Base-by-base conservation (phyloP, 2,329 filamentous ascomycete genomes). In the Pseudogymnoascus sp. region DNA sequence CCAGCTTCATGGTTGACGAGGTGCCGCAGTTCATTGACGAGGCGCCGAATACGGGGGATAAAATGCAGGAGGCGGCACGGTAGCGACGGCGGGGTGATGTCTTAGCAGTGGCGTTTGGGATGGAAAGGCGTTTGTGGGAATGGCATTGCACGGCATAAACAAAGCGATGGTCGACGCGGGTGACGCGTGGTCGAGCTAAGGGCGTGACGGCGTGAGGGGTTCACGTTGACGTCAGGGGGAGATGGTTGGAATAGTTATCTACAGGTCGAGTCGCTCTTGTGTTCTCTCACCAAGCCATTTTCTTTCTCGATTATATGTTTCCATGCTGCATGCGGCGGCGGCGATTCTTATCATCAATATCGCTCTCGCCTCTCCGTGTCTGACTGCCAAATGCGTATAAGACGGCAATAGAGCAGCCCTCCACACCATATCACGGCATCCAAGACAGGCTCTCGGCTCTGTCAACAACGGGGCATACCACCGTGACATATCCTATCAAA, bases 11-110 rank as follows among this genome's bases (percentile, higher is more conserved):
- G 81, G 85, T 91, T 73, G 95, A 97, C 70, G 92, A 96, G 76
- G 82, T 85, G 64, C 91, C 91, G 19, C 87, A 92, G 62, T 97
- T 99, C 75, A 89, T 99, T 65, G 95, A 99, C 76, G 93, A 97
- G 79, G 86, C 91, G 17, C 93, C 93, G 1, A 83, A 87, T 76
- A 79, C 83, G 57, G 80, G 81, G 13, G 83, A 81, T 68, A 93
- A 95, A 79, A 83, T 96, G 60, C 95, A 93, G 79, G 91, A 96
- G 76, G 90, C 85, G 53, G 92, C 84, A 6, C 59, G 59, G 47
- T 57, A 57, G 5, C n/a, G 9, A 33, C n/a, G 47, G 4, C n/a
- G 26, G 4, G n/a, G 26, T 33, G 26, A 19, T 57, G 47, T 57
- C 47, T 57, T 19, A 57, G 47, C 47, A 57, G 26, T 33, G 47